phyloP scores from a whole-genome alignment of 2,329 filamentous ascomycete genomes.

The Diaporthe vexans region DNA sequence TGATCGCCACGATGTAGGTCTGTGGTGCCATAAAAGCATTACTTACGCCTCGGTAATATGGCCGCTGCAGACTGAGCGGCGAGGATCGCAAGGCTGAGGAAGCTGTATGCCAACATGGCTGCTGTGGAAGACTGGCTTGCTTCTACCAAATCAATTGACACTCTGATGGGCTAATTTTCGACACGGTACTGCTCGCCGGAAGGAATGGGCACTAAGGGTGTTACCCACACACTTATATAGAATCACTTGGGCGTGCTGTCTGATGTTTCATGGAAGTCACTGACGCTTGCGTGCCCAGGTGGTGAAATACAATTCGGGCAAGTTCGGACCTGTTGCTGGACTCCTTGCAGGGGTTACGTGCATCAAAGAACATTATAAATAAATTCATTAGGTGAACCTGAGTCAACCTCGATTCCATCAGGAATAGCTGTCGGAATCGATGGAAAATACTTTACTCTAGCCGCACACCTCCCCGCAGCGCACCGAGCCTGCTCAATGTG shows the following conservation, averaged over 20 bases:
- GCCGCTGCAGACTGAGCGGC: neutral
- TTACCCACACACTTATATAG: neutral
- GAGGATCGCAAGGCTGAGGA: neutral
- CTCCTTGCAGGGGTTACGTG: neutral
- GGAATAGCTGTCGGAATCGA: neutral
- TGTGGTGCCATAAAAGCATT: neutral
- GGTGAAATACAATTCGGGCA: neutral
- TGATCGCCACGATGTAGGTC: neutral
- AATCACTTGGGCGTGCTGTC: neutral
- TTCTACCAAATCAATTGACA: neutral
- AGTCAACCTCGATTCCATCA: neutral
- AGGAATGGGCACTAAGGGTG: neutral
- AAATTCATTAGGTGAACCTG: neutral
- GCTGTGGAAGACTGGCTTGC: neutral
- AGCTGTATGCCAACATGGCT: neutral
- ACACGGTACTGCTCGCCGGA: neutral
- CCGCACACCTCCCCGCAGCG: neutral
- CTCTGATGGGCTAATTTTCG: neutral
- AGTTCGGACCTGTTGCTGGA: neutral
- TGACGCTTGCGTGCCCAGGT: neutral
- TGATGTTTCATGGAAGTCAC: constrained; percentile 1
- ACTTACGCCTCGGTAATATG: neutral
- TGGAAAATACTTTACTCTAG: neutral
- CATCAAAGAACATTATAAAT: neutral
- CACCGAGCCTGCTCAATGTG: neutral